Evolutionary conservation across 495 filamentous ascomycete genomes (phyloP).

Genomic region (Terfezia boudieri): DNA sequence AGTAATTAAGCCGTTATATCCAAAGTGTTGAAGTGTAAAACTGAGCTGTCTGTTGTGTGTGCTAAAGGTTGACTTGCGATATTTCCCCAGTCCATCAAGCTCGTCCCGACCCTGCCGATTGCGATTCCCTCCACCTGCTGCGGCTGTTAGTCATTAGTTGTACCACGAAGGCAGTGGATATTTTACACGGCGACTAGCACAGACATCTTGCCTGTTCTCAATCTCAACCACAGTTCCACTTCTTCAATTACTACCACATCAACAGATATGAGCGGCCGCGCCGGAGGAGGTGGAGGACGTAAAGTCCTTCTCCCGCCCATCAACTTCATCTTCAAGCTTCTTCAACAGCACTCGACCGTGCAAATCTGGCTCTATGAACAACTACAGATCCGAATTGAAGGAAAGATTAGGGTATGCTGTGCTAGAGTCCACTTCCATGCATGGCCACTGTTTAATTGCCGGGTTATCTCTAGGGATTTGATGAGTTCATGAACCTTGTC

Average conservation of each 20-base stretch:
- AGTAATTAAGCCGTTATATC: too few species aligned
- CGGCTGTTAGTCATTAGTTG: too few species aligned
- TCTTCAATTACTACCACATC: background rate
- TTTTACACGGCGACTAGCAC: too few species aligned
- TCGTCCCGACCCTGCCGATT: too few species aligned
- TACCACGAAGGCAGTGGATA: too few species aligned
- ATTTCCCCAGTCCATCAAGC: too few species aligned
- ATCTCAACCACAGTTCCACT: background rate
- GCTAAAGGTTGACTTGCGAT: too few species aligned
- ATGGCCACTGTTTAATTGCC: background rate
- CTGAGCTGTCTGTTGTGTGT: too few species aligned
- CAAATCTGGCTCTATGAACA: slow-evolving; percentile 96
- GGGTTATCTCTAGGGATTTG: slow-evolving; percentile 44
- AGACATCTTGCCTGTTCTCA: too few species aligned
- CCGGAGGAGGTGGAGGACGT: slow-evolving; percentile 45
- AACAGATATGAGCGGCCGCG: background rate
- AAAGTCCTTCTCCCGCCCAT: slow-evolving; percentile 90
- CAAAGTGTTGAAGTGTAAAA: too few species aligned
- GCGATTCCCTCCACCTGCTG: too few species aligned
- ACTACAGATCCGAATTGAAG: slow-evolving; percentile 75
- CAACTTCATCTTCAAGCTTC: slow-evolving; percentile 94
- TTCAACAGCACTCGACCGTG: slow-evolving; percentile 69
- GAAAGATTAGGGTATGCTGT: slow-evolving; percentile 64
- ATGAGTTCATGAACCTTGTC: slow-evolving; percentile 99
- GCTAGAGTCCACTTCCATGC: too few species aligned